phyloP scores from a whole-genome alignment of 2,329 filamentous ascomycete species.

The Samsoniella hepiali region DNA sequence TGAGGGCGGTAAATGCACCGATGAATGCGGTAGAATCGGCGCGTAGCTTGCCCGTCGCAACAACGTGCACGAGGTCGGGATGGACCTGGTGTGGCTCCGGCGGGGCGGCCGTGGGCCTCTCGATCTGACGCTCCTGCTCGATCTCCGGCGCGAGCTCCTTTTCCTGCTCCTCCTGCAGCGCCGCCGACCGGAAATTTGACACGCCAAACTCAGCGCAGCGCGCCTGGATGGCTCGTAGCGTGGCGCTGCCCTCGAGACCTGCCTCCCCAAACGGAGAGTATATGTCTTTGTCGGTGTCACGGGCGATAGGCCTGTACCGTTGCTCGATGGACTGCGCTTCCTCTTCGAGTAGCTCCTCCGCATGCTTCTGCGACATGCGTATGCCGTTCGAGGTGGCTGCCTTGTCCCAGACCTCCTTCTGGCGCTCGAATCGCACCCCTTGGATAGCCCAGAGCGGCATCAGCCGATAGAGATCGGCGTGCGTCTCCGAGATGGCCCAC shows the following conservation, averaged over 20 bases:
- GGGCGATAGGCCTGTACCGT: neutral
- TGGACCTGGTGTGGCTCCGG: conserved; percentile 45
- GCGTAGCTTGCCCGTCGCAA: neutral
- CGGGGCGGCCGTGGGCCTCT: conserved; percentile 42
- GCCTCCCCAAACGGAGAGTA: too few relatives aligned
- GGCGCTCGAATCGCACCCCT: conserved; percentile 48
- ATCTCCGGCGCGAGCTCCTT: conserved; percentile 63
- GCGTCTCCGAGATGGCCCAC: conserved; percentile 60
- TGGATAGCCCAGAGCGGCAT: conserved; percentile 61
- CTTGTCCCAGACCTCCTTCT: conserved; percentile 35
- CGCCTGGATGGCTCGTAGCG: neutral
- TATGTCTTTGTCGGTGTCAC: neutral
- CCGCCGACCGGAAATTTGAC: neutral
- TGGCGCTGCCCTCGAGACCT: too few relatives aligned
- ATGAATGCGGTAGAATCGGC: neutral
- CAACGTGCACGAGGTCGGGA: neutral
- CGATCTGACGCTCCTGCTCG: conserved; percentile 55
- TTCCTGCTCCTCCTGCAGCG: conserved; percentile 59
- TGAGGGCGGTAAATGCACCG: neutral
- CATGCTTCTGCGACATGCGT: neutral
- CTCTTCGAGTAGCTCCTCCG: conserved; percentile 1
- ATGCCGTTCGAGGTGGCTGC: neutral
- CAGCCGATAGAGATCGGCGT: conserved; percentile 42
- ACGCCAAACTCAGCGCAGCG: conserved; percentile 9
- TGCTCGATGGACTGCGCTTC: conserved; percentile 3